A percentile compares a stretch with the other conserved stretches of the same genome.
Evolutionary conservation across 257 asterid genomes (phyloP).

Genomic region (Echium plantagineum): DNA sequence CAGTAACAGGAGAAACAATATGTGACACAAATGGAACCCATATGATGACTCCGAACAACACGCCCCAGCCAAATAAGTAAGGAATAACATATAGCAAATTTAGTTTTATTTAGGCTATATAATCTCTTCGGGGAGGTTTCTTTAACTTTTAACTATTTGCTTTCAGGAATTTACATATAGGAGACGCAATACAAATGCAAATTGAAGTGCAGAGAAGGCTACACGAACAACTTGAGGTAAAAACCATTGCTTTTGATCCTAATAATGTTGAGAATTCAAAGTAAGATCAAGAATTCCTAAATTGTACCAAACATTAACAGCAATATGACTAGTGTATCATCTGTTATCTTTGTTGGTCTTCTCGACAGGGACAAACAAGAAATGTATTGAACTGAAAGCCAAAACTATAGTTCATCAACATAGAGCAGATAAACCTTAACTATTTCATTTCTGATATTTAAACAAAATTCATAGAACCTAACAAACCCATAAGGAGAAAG

Average conservation of each 20-base stretch:
- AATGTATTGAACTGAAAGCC: neutral
- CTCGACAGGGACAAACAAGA: neutral
- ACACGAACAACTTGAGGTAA: conserved; percentile 88
- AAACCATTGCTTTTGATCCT: neutral
- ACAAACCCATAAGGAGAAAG: neutral
- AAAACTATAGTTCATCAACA: neutral
- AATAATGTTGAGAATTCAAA: neutral
- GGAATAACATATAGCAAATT: conserved; percentile 6
- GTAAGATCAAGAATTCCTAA: neutral
- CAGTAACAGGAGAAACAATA: conserved; percentile 45
- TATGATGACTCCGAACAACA: conserved; percentile 31
- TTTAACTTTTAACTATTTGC: conserved; percentile 11
- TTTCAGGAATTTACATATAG: conserved; percentile 54
- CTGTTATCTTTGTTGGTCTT: neutral
- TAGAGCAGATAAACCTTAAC: neutral
- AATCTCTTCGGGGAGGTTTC: neutral
- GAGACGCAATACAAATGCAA: conserved; percentile 78
- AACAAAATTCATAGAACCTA: neutral
- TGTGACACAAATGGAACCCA: conserved; percentile 44
- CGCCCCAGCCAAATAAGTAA: conserved; percentile 52
- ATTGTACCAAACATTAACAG: neutral
- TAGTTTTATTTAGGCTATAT: conserved; percentile 2
- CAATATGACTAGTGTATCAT: neutral
- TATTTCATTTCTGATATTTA: neutral
- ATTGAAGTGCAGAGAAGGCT: conserved; percentile 77